Conservation (phyloP, 768 basidiomycete genomes). For the Lentinula raphanica region DNA sequence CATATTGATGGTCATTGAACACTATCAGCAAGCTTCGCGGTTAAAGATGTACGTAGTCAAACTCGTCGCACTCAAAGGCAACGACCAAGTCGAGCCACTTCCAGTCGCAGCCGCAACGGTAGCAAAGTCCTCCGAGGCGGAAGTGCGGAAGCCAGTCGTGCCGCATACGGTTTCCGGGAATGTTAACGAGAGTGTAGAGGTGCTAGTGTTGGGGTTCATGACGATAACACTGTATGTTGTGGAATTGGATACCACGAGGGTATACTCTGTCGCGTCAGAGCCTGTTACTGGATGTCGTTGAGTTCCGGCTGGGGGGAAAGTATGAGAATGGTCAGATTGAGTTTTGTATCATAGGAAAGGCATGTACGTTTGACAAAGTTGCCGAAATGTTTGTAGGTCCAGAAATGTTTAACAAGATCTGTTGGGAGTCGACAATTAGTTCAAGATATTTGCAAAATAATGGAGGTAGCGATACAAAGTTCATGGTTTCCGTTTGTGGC, state of each 20-base stretch:
- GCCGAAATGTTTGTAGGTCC: constrained; percentile 35
- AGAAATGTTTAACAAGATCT: constrained; percentile 35
- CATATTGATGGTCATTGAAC: constrained; percentile 92
- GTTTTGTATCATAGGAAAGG: not conserved
- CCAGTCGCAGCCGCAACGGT: constrained; percentile 21
- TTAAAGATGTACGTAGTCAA: constrained; percentile 31
- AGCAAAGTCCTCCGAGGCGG: constrained; percentile 30
- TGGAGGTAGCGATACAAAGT: constrained; percentile 22
- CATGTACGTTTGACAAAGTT: constrained; percentile 34
- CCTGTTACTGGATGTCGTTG: constrained; percentile 28
- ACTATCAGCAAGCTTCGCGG: constrained; percentile 35
- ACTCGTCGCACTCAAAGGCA: constrained; percentile 27
- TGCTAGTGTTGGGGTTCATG: constrained; percentile 28
- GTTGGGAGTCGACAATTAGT: not conserved
- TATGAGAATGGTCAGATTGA: not conserved
- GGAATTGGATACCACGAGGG: constrained; percentile 26
- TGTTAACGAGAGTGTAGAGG: constrained; percentile 23
- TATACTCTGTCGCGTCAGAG: constrained; percentile 25
- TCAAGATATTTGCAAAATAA: not conserved
- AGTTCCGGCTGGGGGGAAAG: constrained; percentile 25
- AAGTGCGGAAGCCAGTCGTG: constrained; percentile 24
- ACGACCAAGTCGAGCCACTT: constrained; percentile 21
- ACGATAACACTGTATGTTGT: constrained; percentile 26
- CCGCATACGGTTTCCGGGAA: constrained; percentile 30
- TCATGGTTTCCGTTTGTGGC: constrained; percentile 31